These are phyloP conservation scores for Pueraria montana DNA, from an alignment of 306 rosid genomes.

Conservation along the genomic window DNA sequence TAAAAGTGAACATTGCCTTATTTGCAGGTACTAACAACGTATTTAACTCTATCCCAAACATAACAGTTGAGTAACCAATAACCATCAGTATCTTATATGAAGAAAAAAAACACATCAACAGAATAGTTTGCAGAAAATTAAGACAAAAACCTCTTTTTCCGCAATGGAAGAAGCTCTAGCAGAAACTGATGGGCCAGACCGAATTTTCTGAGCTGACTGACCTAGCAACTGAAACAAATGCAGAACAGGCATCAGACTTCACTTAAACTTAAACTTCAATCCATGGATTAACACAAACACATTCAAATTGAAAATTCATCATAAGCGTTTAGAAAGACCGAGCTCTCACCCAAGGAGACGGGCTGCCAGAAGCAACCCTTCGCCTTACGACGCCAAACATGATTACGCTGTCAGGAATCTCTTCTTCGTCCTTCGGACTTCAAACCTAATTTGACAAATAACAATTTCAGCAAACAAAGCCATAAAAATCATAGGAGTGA, in stretches of 20 bases:
- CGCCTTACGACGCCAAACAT: constrained; percentile 80
- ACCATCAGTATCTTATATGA: not conserved
- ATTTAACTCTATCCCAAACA: not conserved
- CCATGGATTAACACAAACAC: constrained; percentile 1
- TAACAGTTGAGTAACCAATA: not conserved
- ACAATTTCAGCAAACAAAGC: constrained; percentile 39
- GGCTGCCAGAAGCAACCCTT: constrained; percentile 72
- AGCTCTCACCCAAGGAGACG: constrained; percentile 60
- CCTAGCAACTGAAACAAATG: constrained; percentile 55
- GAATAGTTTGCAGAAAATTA: not conserved
- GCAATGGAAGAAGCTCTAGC: constrained; percentile 58
- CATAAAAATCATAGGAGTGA: not conserved
- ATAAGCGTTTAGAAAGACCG: not conserved
- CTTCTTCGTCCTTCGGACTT: constrained; percentile 12
- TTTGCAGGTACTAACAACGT: not conserved
- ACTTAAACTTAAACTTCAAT: constrained; percentile 4
- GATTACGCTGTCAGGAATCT: constrained; percentile 6
- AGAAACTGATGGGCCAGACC: constrained; percentile 49
- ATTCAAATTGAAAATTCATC: constrained; percentile 18
- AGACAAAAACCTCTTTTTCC: constrained; percentile 62
- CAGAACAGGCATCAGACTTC: not conserved
- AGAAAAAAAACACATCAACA: not conserved
- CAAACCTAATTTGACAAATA: constrained; percentile 42
- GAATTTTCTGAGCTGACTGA: constrained; percentile 55
- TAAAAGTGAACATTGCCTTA: not conserved